Evolutionary conservation across 495 filamentous ascomycete species (phyloP).

Genomic region (Parachaetomium inaequale): DNA sequence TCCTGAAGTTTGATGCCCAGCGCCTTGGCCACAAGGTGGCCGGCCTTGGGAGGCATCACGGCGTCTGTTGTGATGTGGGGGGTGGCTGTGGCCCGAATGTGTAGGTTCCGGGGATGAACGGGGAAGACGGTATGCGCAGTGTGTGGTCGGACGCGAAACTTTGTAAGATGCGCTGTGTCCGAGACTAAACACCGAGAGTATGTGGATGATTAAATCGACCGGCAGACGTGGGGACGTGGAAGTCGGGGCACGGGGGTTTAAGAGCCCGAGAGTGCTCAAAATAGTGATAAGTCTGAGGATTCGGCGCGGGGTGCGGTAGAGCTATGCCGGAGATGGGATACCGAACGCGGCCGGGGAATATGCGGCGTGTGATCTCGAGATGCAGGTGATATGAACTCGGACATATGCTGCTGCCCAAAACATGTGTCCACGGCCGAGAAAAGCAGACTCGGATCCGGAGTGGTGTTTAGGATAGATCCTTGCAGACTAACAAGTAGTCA

Average conservation of each 20-base stretch:
- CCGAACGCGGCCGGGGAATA: too few relatives aligned
- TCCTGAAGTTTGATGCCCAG: slow-evolving; percentile 83
- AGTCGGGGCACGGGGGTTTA: not conserved
- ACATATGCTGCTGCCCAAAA: not conserved
- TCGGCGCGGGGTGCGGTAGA: not conserved
- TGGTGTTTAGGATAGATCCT: not conserved
- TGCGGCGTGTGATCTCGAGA: not conserved
- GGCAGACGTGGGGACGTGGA: too few relatives aligned
- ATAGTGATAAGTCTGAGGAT: not conserved
- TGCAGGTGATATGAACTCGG: not conserved
- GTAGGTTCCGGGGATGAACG: not conserved
- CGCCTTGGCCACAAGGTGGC: slow-evolving; percentile 70
- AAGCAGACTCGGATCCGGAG: too few relatives aligned
- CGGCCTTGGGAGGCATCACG: slow-evolving; percentile 50
- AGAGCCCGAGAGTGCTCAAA: not conserved
- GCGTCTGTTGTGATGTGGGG: not conserved
- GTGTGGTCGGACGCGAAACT: not conserved
- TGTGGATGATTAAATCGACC: not conserved
- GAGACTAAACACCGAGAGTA: not conserved
- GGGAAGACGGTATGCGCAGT: not conserved
- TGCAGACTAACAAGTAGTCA: not conserved
- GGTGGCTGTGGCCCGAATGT: not conserved
- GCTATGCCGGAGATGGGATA: too few relatives aligned
- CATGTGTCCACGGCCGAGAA: too few relatives aligned
- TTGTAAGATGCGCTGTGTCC: not conserved